phyloP scores from a whole-genome alignment of 176 grass and related monocot species.

The Thalia dealbata region DNA sequence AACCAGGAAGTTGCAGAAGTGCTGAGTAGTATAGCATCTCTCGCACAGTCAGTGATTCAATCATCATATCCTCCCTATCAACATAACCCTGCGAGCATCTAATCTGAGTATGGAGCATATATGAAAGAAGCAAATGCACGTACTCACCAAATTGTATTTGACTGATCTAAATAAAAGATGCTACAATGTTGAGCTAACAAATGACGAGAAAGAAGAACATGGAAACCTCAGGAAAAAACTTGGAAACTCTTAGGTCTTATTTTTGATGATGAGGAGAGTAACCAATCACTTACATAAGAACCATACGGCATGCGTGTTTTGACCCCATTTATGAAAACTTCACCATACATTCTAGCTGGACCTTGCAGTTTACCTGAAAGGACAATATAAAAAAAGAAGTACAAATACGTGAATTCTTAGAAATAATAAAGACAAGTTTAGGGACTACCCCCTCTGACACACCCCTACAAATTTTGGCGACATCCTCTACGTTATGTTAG shows the following conservation, averaged over 20 bases:
- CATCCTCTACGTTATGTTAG: background rate
- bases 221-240: background rate
- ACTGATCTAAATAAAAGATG: background rate
- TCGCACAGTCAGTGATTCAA: conserved; percentile 76
- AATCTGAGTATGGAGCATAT: background rate
- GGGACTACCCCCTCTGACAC: too few relatives aligned
- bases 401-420: background rate
- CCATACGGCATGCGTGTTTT: conserved; percentile 65
- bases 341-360: conserved; percentile 57
- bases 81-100: conserved; percentile 60
- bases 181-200: background rate
- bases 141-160: background rate
- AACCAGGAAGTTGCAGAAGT: conserved; percentile 64
- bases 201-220: background rate
- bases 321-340: conserved; percentile 73
- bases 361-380: conserved; percentile 42
- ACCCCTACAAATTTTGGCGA: too few relatives aligned
- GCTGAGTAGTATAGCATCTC: conserved; percentile 81
- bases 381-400: background rate
- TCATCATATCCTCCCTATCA: conserved; percentile 63
- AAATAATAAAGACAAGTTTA: background rate
- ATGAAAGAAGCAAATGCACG: background rate
- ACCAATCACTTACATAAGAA: conserved; percentile 56
- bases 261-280: background rate
- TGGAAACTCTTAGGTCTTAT: background rate